Base-by-base conservation (phyloP, 805 yeast species). In the Metschnikowia dekortorum region DNA sequence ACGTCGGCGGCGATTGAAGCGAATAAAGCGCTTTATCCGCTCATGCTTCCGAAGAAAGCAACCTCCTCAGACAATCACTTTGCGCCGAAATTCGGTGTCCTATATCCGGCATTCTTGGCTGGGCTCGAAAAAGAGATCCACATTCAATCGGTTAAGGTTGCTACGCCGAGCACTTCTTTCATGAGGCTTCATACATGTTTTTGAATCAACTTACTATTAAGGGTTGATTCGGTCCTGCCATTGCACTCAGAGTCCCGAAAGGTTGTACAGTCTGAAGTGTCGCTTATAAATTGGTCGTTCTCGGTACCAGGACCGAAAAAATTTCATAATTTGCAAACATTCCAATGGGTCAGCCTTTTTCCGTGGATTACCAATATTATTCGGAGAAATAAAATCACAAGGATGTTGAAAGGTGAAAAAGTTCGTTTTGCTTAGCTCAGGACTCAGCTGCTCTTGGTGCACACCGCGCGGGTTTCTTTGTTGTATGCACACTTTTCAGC, bases 1-100 rank as follows among this genome's bases (percentile, higher is more conserved):
- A 6, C 36, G 44, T 8, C 28, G 48, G 11, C 49, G 60, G 10
- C 51, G 51, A 30, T 56, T 55, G 59, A 49, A 44, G 11, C 49
- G 50, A 2, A 41, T 57, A 34, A 35, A 30, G 14, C 46, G 59
- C 13, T 50, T 34, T 30, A n/a, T 52, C 30, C 33, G 46, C 10
- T 35, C 44, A 8, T 31, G 18, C 30, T 29, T 51, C 38, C 26
- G 37, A 22, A 4, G 37, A 29, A 22, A 29, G 9, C 38, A 26
- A 8, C 34, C 46, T 37, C 30, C 30, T 2, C 34, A 30, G 8
- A 50, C 34, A 31, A 37, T 40, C 8, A 18, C 26, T 30, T 34
- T 41, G n/a, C 47, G 44, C 37, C 35, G 55, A 3, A 48, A 49
- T 33, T 44, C 52, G 10, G 49, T 51, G 4, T 49, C 58, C n/a